Base-by-base conservation (phyloP, 2,329 filamentous ascomycete genomes). In the Fusarium transvaalense region DNA sequence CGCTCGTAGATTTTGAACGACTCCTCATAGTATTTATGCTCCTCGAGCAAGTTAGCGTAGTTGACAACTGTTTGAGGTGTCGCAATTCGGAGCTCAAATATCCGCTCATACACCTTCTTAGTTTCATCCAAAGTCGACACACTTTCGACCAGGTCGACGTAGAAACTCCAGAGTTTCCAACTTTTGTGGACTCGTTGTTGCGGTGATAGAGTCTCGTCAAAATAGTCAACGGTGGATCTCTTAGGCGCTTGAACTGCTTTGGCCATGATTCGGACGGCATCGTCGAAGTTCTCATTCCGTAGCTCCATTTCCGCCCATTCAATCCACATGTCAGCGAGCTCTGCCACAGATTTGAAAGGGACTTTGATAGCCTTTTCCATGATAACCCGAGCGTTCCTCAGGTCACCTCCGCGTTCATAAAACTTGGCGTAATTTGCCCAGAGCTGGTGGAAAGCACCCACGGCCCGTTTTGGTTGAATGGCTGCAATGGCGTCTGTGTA, bases 161-260 rank as follows among this genome's bases (percentile, higher is more conserved):
- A 99, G 83, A 99, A 99, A 80, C 94, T 97, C 96, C 96, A 99
- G 13, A 99, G 82, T 79, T 98, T 99, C 96, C 96, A 99, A 77
- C 93, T 97, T 84, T 99, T 99, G 82, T 99, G 96, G 5, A 99
- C 92, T 66, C 97, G 89, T 82, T 98, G 96, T 78, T 99, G 96
- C 6, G 96, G 95, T 3, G 93, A 94, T 9, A 99, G 83, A 0
- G 88, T 93, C 77, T 99, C 97, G 77, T 99, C 96, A 76, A 98
- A 99, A 78, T 98, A 99, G 82, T 99, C 96, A n/a, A 99, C 94
- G 3, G 90, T 97, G n/a, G 95, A 97, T 69, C 93, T 86, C 80
- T 98, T 98, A 0, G 96, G 94, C n/a, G 96, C 93, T 78, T 97
- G 94, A 7, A 96, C 95, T 19, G 96, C 96, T 79, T 97, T 98